A percentile compares a stretch with the other conserved stretches of the same genome.
Conservation (phyloP, 2,329 filamentous ascomycete genomes). For the Penicillium sp. region DNA sequence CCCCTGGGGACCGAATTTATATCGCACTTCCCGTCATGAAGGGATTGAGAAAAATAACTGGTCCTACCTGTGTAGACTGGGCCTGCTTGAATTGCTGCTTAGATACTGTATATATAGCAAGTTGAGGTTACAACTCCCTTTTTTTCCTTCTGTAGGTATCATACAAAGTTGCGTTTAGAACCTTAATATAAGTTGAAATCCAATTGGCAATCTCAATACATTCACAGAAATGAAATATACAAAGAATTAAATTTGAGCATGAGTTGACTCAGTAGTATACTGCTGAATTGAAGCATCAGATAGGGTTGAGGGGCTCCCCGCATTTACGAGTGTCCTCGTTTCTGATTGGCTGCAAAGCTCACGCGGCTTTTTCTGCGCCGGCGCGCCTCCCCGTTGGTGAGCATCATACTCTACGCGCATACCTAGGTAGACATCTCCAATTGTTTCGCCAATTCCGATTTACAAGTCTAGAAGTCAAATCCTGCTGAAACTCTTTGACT, state of each 20-base stretch:
- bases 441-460: not conserved
- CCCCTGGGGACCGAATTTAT: too few relatives aligned
- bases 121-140: too few relatives aligned
- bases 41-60: too few relatives aligned
- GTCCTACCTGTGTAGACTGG: too few relatives aligned
- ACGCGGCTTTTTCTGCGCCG: constrained; percentile 6
- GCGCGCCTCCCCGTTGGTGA: not conserved
- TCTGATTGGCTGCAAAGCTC: constrained; percentile 14
- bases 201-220: not conserved
- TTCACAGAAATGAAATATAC: not conserved
- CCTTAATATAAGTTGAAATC: not conserved
- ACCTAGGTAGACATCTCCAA: not conserved
- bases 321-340: not conserved
- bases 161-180: too few relatives aligned
- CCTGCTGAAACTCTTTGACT: not conserved
- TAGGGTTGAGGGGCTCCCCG: constrained; percentile 9
- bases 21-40: too few relatives aligned
- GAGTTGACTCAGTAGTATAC: too few relatives aligned
- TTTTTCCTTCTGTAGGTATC: too few relatives aligned
- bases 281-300: not conserved
- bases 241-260: too few relatives aligned
- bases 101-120: too few relatives aligned
- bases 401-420: not conserved
- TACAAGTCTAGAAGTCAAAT: not conserved
- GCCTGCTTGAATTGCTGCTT: too few relatives aligned